Evolutionary conservation across 176 grass and related monocot genomes (phyloP), one percentile per base, ranked within the genome.

Genomic region (Oryza meyeriana): DNA sequence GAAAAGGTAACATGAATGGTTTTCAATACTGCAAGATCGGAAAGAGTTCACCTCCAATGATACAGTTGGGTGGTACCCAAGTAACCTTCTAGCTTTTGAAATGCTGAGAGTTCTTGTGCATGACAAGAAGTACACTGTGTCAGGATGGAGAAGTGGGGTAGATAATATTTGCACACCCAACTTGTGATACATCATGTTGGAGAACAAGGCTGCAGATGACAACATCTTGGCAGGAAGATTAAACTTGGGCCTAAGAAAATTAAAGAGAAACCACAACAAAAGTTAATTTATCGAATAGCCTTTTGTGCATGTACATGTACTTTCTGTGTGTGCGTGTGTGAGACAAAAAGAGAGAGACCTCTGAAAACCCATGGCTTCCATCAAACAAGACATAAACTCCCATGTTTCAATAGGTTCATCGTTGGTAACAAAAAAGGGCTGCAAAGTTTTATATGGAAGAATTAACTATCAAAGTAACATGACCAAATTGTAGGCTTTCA

Each of bases 391-490:
- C 83, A 98, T 88, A 66, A 98, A 98, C 64, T 98, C 87, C 96
- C 96, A 98, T 31, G 89, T 90, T 84, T 86, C 28, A n/a, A 93
- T 41, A 66, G 93, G 85, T 81, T 91, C 79, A 64, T 84, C 87
- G 79, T 98, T 98, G 30, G 96, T 95, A 80, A 98, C 39, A 81
- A 98, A 98, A 91, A 91, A 91, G 7, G 93, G 45, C 96, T 98
- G 90, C 34, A 74, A 72, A 81, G 66, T 35, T 85, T 50, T 72
- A 77, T 34, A 33, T 45, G 6, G 10, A 13, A 38, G 1, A 48
- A 79, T 72, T 61, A 80, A 38, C 28, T 14, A 42, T 71, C 18
- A 83, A 71, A 90, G 77, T 59, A 61, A 76, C 33, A 74, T 62
- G 30, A 18, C 44, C 20, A 20, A 52, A 78, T 72, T 36, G 32